Conservation (phyloP, 208 protist genomes). For the Leptomonas seymouri region DNA sequence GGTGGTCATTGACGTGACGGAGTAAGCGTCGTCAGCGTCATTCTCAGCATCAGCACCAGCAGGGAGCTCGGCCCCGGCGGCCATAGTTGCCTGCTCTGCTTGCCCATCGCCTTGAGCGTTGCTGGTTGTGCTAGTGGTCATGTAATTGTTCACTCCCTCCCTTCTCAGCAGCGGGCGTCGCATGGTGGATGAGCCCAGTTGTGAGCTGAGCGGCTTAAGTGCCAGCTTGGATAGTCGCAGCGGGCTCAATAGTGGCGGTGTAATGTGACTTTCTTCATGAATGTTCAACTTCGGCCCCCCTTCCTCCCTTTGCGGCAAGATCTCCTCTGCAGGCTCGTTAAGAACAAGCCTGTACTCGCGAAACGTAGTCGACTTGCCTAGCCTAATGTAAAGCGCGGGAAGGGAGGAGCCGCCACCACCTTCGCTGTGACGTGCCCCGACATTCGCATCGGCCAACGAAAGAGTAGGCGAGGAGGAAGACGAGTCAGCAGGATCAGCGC, state of each 20-base stretch:
- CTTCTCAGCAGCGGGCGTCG: not conserved
- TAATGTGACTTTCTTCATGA: not conserved
- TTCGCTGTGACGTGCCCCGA: slow-evolving; percentile 1
- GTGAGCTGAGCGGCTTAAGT: slow-evolving; percentile 14
- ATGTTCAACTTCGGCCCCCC: not conserved
- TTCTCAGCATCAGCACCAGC: not conserved
- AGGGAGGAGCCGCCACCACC: slow-evolving; percentile 1
- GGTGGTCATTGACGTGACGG: not conserved
- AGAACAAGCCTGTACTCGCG: slow-evolving; percentile 44
- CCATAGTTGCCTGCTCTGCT: not conserved
- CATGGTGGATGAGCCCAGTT: slow-evolving; percentile 3
- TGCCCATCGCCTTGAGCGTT: not conserved
- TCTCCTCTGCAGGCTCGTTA: not conserved
- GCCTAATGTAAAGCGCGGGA: slow-evolving; percentile 45
- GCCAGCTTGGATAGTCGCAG: slow-evolving; percentile 3
- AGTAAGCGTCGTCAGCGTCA: not conserved
- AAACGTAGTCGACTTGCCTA: slow-evolving; percentile 54
- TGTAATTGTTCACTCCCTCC: not conserved
- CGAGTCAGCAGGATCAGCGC: not conserved
- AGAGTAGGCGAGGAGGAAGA: not conserved
- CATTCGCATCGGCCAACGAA: not conserved
- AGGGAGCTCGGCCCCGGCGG: not conserved
- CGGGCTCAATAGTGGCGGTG: slow-evolving; percentile 9
- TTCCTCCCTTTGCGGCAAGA: not conserved
- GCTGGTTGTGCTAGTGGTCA: not conserved